Percentiles rank a stretch among this genome's conserved stretches.
phyloP scores from a whole-genome alignment of 2,329 filamentous ascomycete species.

The Diplocarpon rosae region DNA sequence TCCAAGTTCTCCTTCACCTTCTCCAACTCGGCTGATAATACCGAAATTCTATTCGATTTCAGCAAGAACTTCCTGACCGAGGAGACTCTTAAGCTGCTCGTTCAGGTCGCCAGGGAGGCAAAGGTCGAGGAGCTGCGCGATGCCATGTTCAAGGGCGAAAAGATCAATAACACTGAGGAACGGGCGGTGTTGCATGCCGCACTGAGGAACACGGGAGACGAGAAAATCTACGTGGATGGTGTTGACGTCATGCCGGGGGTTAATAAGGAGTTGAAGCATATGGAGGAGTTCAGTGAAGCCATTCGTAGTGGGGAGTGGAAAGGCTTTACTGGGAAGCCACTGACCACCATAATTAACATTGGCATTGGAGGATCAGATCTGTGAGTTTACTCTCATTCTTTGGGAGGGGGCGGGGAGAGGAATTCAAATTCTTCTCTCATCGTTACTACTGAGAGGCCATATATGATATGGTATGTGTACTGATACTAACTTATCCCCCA shows the following conservation, averaged over 20 bases:
- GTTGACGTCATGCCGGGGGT: constrained; percentile 90
- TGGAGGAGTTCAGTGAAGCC: constrained; percentile 96
- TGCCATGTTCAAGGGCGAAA: constrained; percentile 93
- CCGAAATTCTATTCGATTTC: constrained; percentile 94
- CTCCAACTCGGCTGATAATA: constrained; percentile 62
- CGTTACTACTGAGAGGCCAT: no score
- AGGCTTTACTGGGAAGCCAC: constrained; percentile 93
- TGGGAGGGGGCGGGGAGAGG: not conserved
- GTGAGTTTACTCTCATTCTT: constrained; percentile 43
- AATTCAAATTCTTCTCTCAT: no score
- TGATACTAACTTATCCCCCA: constrained; percentile 30
- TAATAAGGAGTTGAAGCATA: constrained; percentile 84
- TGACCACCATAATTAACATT: constrained; percentile 93
- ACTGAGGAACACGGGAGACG: constrained; percentile 78
- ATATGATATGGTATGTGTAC: constrained; percentile 1
- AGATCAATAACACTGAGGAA: constrained; percentile 99
- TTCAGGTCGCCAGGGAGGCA: constrained; percentile 86
- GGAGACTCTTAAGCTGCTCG: constrained; percentile 76
- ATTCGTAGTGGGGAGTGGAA: constrained; percentile 94
- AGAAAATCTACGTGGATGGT: constrained; percentile 76
- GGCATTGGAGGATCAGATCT: constrained; percentile 97
- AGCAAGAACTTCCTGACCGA: constrained; percentile 97
- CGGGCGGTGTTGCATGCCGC: constrained; percentile 93
- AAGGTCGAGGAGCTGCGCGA: constrained; percentile 87
- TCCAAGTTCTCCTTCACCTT: constrained; percentile 83